Evolutionary conservation across 345 rosid genomes (phyloP), one percentile per base, ranked within the genome.

Genomic region (Hevea brasiliensis): DNA sequence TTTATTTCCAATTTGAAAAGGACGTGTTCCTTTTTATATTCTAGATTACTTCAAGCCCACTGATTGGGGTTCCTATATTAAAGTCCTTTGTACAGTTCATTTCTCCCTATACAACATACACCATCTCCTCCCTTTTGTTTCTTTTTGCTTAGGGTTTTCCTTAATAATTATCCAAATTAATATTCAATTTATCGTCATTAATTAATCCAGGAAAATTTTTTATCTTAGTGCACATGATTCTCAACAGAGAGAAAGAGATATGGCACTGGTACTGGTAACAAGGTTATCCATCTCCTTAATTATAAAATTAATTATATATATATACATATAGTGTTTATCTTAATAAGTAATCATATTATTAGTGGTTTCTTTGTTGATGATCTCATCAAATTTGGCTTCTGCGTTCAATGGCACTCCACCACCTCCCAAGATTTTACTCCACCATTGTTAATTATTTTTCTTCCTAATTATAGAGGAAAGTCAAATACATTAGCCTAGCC

Each of bases 1-100:
- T 47, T 11, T 45, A 57, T 60, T 42, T 50, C 44, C 78, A 48
- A 48, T 72, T 61, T 63, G 80, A 83, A 81, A 78, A 75, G 55
- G 65, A 79, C 74, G 57, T 37, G 8, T 0, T 42, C 0, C 1
- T 48, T 53, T 58, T 8, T 12, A 7, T 29, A 50, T 59, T 51
- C 14, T 55, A 20, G 23, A 71, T 74, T 67, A 73, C 50, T 55
- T 48, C n/a, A 53, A 71, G 61, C 75, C 71, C 73, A 40, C 72
- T 61, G 66, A 65, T 71, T 74, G 72, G 72, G 14, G 26, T 42
- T 32, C 37, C 4, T 32, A 1, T 32, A 32, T 32, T 32, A 32
- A 32, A 23, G 5, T 57, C 35, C 70, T 72, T 60, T 60, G 59
- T 53, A 61, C 77, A 47, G 29, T 59, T 71, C 66, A 59, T 59